phyloP scores from a whole-genome alignment of 768 basidiomycete species.

The Psilocybe cubensis region DNA sequence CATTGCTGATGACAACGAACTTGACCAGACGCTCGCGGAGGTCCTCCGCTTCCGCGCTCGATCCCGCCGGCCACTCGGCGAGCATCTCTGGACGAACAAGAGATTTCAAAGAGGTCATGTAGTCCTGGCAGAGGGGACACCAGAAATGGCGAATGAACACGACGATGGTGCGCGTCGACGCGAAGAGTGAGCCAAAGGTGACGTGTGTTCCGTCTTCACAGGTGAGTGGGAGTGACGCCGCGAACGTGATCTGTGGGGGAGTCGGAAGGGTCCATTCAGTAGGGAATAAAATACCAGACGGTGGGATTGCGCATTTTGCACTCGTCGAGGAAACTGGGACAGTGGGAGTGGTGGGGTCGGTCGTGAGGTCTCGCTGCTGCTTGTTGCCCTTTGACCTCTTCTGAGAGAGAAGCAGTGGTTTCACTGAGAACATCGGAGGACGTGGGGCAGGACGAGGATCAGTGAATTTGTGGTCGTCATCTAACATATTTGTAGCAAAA shows the following conservation, averaged over 20 bases:
- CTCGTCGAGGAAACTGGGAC: not conserved
- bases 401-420: not conserved
- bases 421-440: constrained; percentile 16
- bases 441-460: constrained; percentile 28
- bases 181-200: constrained; percentile 71
- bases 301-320: constrained; percentile 1
- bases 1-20: constrained; percentile 79
- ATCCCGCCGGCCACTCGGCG: constrained; percentile 20
- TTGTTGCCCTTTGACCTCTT: not conserved
- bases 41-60: constrained; percentile 15
- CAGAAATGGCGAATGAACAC: constrained; percentile 90
- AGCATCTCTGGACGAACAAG: constrained; percentile 46
- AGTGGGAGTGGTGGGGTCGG: not conserved
- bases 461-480: constrained; percentile 22
- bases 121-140: constrained; percentile 89
- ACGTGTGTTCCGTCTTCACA: constrained; percentile 68
- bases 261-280: constrained; percentile 56
- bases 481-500: constrained; percentile 7
- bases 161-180: constrained; percentile 59
- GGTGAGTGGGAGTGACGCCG: constrained; percentile 64
- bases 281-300: constrained; percentile 8
- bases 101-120: constrained; percentile 68
- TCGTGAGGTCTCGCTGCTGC: not conserved
- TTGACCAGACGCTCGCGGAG: constrained; percentile 44
- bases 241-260: constrained; percentile 57